Conservation (phyloP, 192 early-diverging fungal species). For the Umbelopsis isabellina region DNA sequence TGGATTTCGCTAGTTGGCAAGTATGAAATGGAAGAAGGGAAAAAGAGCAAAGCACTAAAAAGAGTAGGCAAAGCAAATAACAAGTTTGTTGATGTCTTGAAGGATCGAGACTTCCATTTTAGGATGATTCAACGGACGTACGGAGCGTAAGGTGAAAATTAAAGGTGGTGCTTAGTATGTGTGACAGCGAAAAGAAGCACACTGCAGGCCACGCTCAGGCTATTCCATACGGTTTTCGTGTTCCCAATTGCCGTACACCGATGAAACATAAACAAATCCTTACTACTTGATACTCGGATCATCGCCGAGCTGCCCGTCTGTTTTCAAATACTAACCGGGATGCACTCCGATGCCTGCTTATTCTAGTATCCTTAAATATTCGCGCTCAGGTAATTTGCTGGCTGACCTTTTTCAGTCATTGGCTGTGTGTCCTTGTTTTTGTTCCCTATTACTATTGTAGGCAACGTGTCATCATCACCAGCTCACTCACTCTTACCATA, state of each 20-base stretch:
- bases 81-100: slow-evolving; percentile 18
- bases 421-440: neutral
- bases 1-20: neutral
- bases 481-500: neutral
- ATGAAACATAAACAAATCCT: no score
- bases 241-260: no score
- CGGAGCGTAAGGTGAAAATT: slow-evolving; percentile 19
- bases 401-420: neutral
- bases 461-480: neutral
- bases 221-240: no score
- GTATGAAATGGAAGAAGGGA: neutral
- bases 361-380: no score
- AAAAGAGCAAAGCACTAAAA: neutral
- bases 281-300: no score
- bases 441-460: no score
- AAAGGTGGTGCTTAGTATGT: neutral
- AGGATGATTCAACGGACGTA: slow-evolving; percentile 16
- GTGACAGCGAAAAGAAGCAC: neutral
- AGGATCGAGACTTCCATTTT: slow-evolving; percentile 18
- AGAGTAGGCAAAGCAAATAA: neutral
- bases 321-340: no score
- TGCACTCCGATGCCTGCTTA: no score
- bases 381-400: no score
- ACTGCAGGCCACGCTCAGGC: no score
- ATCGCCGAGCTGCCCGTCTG: no score